phyloP scores from a whole-genome alignment of 495 filamentous ascomycete species.

The Talaromyces wortmannii region DNA sequence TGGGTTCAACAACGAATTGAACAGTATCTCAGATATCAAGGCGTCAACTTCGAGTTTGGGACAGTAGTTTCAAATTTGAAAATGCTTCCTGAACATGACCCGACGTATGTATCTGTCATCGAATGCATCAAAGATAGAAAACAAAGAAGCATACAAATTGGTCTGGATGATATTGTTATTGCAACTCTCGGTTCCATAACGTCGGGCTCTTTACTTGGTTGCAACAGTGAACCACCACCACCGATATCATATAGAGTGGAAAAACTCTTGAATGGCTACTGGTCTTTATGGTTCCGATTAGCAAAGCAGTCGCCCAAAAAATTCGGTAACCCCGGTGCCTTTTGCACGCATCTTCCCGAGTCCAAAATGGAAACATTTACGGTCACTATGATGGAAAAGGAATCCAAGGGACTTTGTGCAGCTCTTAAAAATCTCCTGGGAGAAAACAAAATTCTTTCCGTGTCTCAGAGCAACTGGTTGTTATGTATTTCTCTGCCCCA shows the following conservation, averaged over 20 bases:
- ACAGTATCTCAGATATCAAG: constrained; percentile 24
- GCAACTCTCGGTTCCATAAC: constrained; percentile 20
- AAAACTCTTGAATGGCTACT: constrained; percentile 16
- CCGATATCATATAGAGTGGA: neutral
- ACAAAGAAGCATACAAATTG: constrained; percentile 7
- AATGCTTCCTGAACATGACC: constrained; percentile 9
- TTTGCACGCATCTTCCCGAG: constrained; percentile 22
- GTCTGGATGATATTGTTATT: constrained; percentile 22
- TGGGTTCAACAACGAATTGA: constrained; percentile 29
- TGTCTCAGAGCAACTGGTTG: constrained; percentile 29
- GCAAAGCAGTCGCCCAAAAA: constrained; percentile 9
- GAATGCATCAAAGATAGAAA: neutral
- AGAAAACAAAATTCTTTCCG: constrained; percentile 22
- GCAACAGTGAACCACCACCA: constrained; percentile 13
- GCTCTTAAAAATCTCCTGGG: constrained; percentile 22
- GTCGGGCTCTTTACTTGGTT: constrained; percentile 17
- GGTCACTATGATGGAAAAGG: constrained; percentile 20
- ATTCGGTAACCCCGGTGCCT: constrained; percentile 30
- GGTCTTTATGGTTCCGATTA: constrained; percentile 18
- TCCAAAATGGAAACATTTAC: constrained; percentile 30
- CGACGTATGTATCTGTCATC: constrained; percentile 2
- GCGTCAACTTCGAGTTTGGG: constrained; percentile 34
- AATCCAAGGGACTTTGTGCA: constrained; percentile 21
- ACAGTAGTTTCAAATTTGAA: constrained; percentile 22
- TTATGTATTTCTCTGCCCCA: constrained; percentile 27